phyloP scores from a whole-genome alignment of 169 alveolate species.

The Babesia caballi region DNA sequence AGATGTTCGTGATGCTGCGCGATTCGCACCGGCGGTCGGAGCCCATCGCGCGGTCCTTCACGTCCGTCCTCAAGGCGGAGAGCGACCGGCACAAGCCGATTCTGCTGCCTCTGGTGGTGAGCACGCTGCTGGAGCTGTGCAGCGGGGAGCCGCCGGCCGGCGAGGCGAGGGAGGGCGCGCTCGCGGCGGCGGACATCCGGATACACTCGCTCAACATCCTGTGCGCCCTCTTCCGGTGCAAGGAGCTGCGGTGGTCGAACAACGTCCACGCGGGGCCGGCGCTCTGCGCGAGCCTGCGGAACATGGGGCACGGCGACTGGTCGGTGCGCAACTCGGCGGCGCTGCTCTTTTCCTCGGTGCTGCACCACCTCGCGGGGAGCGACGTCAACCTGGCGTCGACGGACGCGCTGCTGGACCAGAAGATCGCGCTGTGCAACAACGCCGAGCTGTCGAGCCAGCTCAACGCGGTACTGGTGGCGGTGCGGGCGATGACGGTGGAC shows the following conservation, averaged over 20 bases:
- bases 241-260: slow-evolving; percentile 42
- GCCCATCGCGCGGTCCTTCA: slow-evolving; percentile 30
- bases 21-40: slow-evolving; percentile 42
- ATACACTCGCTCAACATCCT: slow-evolving; percentile 46
- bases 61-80: slow-evolving; percentile 23
- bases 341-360: slow-evolving; percentile 30
- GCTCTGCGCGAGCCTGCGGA: slow-evolving; percentile 14
- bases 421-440: slow-evolving; percentile 11
- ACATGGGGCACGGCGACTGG: slow-evolving; percentile 42
- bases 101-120: slow-evolving; percentile 18
- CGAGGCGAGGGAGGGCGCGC: neutral
- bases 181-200: slow-evolving; percentile 14
- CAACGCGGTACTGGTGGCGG: neutral
- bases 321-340: slow-evolving; percentile 43
- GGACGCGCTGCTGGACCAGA: slow-evolving; percentile 32
- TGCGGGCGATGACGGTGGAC: slow-evolving; percentile 15
- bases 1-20: slow-evolving; percentile 11
- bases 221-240: slow-evolving; percentile 49
- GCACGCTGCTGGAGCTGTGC: slow-evolving; percentile 14
- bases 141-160: neutral
- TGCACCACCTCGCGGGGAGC: slow-evolving; percentile 23
- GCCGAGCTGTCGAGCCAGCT: slow-evolving; percentile 4
- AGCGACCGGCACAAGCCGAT: slow-evolving; percentile 32
- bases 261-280: slow-evolving; percentile 20
- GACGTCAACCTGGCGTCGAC: slow-evolving; percentile 20